A percentile compares a stretch with the other conserved stretches of the same genome.
phyloP scores from a whole-genome alignment of 192 early-diverging fungal genomes.

The Chytriomyces confervae region DNA sequence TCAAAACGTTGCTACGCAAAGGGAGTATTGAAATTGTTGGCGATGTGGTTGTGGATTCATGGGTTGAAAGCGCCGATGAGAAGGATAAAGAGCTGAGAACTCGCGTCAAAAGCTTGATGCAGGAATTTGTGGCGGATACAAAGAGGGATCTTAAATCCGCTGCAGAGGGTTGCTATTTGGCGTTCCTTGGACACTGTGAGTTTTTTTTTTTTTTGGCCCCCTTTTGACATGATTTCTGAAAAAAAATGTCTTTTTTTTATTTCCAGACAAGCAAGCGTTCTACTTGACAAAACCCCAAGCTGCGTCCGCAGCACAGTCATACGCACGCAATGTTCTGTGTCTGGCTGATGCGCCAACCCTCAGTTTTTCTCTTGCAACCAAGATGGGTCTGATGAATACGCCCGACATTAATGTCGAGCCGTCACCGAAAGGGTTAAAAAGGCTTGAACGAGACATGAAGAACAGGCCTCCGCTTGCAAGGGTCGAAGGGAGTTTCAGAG shows the following conservation, averaged over 20 bases:
- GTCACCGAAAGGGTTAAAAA: no score
- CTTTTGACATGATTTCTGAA: neutral
- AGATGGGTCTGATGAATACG: constrained; percentile 30
- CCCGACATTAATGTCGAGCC: no score
- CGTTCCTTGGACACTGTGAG: constrained; percentile 70
- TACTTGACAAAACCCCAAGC: neutral
- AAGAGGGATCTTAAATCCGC: constrained; percentile 37
- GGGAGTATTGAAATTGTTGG: constrained; percentile 35
- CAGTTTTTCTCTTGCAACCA: neutral
- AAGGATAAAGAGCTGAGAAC: constrained; percentile 36
- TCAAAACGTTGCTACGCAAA: constrained; percentile 47
- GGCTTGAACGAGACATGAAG: no score
- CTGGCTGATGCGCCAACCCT: constrained; percentile 32
- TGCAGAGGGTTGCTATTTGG: constrained; percentile 62
- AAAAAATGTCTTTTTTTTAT: neutral
- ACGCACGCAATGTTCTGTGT: constrained; percentile 30
- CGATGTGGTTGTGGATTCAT: constrained; percentile 23
- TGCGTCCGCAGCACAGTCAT: constrained; percentile 29
- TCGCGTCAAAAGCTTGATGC: constrained; percentile 13
- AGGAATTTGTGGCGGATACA: constrained; percentile 2
- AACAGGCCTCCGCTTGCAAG: no score
- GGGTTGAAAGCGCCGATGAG: constrained; percentile 30
- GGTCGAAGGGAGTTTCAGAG: no score
- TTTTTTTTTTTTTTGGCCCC: constrained; percentile 16
- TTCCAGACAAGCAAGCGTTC: neutral